Percentiles rank a stretch among this genome's conserved stretches.
These are phyloP conservation scores for Digitaria exilis DNA, from an alignment of 202 grass and related monocot genomes.

Conservation along the genomic window DNA sequence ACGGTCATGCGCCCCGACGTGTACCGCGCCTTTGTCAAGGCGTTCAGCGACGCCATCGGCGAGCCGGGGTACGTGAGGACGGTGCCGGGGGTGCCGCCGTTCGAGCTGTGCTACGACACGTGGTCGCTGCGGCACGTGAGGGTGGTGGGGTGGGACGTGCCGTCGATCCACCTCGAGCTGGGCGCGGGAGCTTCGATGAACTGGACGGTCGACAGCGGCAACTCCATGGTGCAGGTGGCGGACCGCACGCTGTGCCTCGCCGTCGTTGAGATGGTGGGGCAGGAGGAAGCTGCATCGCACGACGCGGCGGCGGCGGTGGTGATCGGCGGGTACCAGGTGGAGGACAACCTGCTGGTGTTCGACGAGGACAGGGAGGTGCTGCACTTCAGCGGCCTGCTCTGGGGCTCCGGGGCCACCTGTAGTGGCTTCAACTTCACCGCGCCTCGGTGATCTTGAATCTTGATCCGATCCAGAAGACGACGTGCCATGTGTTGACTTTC, in stretches of 20 bases:
- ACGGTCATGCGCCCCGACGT: constrained; percentile 40
- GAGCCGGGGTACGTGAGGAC: not conserved
- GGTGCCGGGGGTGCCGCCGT: constrained; percentile 38
- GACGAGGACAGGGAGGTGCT: constrained; percentile 6
- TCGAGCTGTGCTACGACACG: constrained; percentile 47
- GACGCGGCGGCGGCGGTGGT: not conserved
- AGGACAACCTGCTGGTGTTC: constrained; percentile 43
- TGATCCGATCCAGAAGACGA: not conserved
- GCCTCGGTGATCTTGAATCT: not conserved
- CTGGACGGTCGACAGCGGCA: constrained; percentile 42
- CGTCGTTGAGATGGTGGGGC: not conserved
- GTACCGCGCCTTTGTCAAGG: constrained; percentile 38
- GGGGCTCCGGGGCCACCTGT: constrained; percentile 7
- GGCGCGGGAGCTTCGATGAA: constrained; percentile 36
- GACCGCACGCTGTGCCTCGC: constrained; percentile 29
- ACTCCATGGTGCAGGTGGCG: constrained; percentile 42
- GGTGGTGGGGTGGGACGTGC: constrained; percentile 43
- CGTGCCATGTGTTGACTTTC: not conserved
- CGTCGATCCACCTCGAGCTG: constrained; percentile 40
- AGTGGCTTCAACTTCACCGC: constrained; percentile 6
- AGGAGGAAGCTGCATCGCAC: not conserved
- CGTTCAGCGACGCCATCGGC: constrained; percentile 14
- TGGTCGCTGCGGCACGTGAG: constrained; percentile 32
- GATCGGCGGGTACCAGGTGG: constrained; percentile 33
- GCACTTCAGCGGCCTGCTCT: constrained; percentile 15